phyloP scores from a whole-genome alignment of 805 yeast genomes.

The Lipomyces spencermartinsiae region DNA sequence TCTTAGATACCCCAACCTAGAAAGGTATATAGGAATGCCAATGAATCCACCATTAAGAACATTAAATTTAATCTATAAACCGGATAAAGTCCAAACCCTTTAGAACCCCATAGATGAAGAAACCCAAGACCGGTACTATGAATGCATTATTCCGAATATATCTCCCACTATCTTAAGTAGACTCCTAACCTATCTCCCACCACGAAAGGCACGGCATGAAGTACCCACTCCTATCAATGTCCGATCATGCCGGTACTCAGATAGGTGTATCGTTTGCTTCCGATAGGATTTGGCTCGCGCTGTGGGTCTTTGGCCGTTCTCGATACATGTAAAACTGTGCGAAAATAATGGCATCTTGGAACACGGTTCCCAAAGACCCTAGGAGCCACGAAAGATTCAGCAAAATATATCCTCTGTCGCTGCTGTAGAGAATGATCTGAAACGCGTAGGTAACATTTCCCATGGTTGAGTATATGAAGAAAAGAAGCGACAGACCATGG shows the following conservation, averaged over 20 bases:
- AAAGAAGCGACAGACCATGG: constrained; percentile 82
- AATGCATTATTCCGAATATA: neutral
- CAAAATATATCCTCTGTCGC: constrained; percentile 63
- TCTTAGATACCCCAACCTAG: neutral
- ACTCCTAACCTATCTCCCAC: neutral
- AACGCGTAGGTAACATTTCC: constrained; percentile 80
- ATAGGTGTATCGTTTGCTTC: neutral
- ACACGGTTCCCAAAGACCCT: constrained; percentile 78
- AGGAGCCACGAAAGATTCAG: constrained; percentile 77
- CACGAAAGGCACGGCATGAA: neutral
- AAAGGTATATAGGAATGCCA: neutral
- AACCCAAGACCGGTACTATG: neutral
- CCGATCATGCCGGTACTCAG: neutral
- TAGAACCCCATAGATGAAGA: neutral
- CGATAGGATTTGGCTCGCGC: neutral
- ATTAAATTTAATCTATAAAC: neutral
- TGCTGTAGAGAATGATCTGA: constrained; percentile 70
- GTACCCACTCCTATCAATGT: neutral
- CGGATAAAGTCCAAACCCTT: neutral
- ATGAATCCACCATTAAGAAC: neutral
- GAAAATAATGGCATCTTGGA: constrained; percentile 71
- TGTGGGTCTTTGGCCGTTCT: constrained; percentile 39
- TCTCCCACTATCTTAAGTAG: neutral
- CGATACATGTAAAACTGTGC: constrained; percentile 70
- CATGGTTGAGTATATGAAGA: constrained; percentile 73